Evolutionary conservation across 441 rosid genomes (phyloP).

Genomic region (Kokia cookei): DNA sequence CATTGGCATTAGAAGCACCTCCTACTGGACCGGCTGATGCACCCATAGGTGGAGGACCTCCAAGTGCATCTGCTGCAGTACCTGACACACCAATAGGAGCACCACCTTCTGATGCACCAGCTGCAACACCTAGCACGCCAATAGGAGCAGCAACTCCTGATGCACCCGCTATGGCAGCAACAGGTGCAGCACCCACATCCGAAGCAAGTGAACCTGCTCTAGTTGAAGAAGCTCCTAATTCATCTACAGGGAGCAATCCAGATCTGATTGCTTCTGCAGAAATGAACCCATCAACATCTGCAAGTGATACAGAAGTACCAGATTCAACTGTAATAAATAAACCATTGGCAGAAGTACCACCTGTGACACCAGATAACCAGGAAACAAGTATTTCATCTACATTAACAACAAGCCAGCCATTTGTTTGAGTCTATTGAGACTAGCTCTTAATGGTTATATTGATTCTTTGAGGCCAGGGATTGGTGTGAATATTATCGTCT

Average conservation of each 20-base stretch:
- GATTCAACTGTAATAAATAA: neutral
- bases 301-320: slow-evolving; percentile 11
- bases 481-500: neutral
- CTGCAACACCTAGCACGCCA: neutral
- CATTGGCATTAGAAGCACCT: slow-evolving; percentile 68
- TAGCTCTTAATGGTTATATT: neutral
- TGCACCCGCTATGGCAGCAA: neutral
- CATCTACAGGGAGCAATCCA: slow-evolving; percentile 24
- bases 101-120: neutral
- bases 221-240: slow-evolving; percentile 18
- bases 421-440: slow-evolving; percentile 3
- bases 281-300: slow-evolving; percentile 15
- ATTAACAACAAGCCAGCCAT: slow-evolving; percentile 6
- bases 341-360: slow-evolving; percentile 14
- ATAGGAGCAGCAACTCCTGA: neutral
- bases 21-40: slow-evolving; percentile 24
- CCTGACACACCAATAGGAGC: neutral
- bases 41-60: slow-evolving; percentile 7
- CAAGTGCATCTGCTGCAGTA: slow-evolving; percentile 5
- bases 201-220: slow-evolving; percentile 24
- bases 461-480: neutral
- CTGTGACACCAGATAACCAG: slow-evolving; percentile 23
- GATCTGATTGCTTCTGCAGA: slow-evolving; percentile 23
- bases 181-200: slow-evolving; percentile 10
- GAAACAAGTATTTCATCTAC: slow-evolving; percentile 12